A percentile compares a stretch with the other conserved stretches of the same genome.
These are phyloP conservation scores for Pseudoneurospora amorphoporcata DNA, from an alignment of 495 filamentous ascomycete genomes.

Conservation along the genomic window DNA sequence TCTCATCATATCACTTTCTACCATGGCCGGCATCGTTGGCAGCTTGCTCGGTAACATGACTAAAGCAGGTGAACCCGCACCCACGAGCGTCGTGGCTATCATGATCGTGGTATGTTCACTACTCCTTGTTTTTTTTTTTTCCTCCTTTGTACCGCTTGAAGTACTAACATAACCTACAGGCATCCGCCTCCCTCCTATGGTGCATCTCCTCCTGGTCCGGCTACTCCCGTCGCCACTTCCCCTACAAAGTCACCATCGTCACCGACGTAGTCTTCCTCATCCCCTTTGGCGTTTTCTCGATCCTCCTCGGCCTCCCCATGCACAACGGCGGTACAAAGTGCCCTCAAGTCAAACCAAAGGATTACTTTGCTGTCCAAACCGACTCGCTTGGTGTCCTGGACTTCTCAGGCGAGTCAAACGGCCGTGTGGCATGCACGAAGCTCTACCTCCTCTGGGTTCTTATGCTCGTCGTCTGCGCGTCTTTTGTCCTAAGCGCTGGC, in stretches of 20 bases:
- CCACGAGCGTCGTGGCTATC: conserved; percentile 58
- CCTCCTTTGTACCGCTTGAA: neutral
- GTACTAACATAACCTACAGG: conserved; percentile 34
- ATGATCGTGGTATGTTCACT: conserved; percentile 54
- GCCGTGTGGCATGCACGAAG: neutral
- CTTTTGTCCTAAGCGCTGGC: neutral
- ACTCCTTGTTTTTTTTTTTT: neutral
- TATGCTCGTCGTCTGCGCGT: neutral
- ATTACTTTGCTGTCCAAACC: neutral
- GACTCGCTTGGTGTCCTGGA: neutral
- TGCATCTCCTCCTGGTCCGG: conserved; percentile 63
- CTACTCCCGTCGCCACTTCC: conserved; percentile 64
- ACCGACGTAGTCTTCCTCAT: conserved; percentile 59
- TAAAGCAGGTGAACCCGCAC: conserved; percentile 47
- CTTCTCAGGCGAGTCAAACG: neutral
- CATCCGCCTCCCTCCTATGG: conserved; percentile 68
- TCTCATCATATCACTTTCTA: conserved; percentile 38
- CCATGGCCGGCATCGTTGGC: conserved; percentile 65
- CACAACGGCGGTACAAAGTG: conserved; percentile 32
- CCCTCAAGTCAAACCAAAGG: neutral
- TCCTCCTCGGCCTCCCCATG: conserved; percentile 67
- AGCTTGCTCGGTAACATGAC: conserved; percentile 72
- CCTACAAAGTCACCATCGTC: conserved; percentile 55
- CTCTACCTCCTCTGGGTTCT: neutral
- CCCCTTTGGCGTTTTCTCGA: conserved; percentile 58